phyloP scores from a whole-genome alignment of 2,329 filamentous ascomycete species.

The Saccharata proteae region DNA sequence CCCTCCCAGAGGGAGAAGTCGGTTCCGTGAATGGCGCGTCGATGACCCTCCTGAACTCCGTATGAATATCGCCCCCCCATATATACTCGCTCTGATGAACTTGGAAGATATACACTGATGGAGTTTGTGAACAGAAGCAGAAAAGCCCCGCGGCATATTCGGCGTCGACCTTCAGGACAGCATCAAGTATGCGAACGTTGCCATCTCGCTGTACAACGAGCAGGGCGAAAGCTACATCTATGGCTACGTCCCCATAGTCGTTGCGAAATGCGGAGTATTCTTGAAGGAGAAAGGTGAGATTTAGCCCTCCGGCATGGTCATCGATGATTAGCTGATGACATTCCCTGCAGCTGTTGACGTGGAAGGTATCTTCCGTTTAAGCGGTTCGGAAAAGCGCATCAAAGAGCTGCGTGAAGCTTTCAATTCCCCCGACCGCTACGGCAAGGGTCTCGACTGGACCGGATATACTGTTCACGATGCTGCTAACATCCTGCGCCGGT shows the following conservation, averaged over 20 bases:
- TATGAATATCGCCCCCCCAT: neutral
- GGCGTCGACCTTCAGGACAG: conserved; percentile 86
- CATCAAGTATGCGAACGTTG: conserved; percentile 95
- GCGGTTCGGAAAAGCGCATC: conserved; percentile 93
- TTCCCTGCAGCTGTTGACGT: conserved; percentile 64
- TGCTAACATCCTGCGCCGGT: conserved; percentile 87
- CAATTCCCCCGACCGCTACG: conserved; percentile 88
- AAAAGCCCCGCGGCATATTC: conserved; percentile 64
- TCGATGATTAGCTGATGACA: conserved; percentile 15
- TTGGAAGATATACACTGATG: too few relatives aligned
- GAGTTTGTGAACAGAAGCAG: conserved; percentile 18
- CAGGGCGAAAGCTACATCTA: conserved; percentile 94
- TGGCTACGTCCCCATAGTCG: conserved; percentile 95
- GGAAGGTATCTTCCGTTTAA: conserved; percentile 92
- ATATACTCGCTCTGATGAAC: too few relatives aligned
- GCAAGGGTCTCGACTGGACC: conserved; percentile 92
- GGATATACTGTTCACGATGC: conserved; percentile 98
- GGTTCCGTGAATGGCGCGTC: too few relatives aligned
- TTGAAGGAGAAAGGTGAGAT: conserved; percentile 88
- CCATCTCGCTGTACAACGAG: conserved; percentile 89
- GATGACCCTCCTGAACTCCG: too few relatives aligned
- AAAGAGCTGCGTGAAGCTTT: conserved; percentile 90
- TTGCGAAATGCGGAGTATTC: conserved; percentile 95
- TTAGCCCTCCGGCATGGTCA: neutral
- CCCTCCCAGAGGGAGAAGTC: neutral